These are phyloP conservation scores for Leishmania braziliensis DNA, from an alignment of 208 protist species.

Conservation along the genomic window DNA sequence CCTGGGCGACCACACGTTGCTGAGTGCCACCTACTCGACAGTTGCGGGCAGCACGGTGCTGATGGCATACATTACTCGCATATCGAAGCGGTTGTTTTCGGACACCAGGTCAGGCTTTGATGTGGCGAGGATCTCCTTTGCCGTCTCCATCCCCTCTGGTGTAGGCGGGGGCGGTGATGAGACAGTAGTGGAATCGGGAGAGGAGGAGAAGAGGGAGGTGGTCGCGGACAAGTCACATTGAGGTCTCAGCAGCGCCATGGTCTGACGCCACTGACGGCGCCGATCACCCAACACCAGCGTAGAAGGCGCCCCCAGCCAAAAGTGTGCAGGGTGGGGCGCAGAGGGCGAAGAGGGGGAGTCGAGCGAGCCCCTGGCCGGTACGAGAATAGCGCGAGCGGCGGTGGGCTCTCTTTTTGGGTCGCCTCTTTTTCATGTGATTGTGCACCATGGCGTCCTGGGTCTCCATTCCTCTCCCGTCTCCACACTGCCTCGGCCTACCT, in stretches of 20 bases:
- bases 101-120: constrained; percentile 30
- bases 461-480: not conserved
- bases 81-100: constrained; percentile 50
- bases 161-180: not conserved
- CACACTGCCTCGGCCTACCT: not conserved
- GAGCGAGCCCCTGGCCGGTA: not conserved
- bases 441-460: not conserved
- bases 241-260: not conserved
- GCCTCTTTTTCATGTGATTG: not conserved
- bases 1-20: constrained; percentile 39
- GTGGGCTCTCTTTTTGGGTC: not conserved
- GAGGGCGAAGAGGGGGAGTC: not conserved
- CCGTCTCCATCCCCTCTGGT: not conserved
- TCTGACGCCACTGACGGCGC: not conserved
- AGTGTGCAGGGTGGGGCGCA: not conserved
- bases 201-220: not conserved
- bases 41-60: constrained; percentile 54
- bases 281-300: not conserved
- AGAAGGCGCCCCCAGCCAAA: not conserved
- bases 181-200: not conserved
- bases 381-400: not conserved
- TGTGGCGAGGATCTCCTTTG: constrained; percentile 7
- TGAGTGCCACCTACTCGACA: constrained; percentile 52
- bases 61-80: constrained; percentile 54
- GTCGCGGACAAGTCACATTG: not conserved